Base-by-base conservation (phyloP, 805 yeast genomes). In the Starmerella etchellsii region DNA sequence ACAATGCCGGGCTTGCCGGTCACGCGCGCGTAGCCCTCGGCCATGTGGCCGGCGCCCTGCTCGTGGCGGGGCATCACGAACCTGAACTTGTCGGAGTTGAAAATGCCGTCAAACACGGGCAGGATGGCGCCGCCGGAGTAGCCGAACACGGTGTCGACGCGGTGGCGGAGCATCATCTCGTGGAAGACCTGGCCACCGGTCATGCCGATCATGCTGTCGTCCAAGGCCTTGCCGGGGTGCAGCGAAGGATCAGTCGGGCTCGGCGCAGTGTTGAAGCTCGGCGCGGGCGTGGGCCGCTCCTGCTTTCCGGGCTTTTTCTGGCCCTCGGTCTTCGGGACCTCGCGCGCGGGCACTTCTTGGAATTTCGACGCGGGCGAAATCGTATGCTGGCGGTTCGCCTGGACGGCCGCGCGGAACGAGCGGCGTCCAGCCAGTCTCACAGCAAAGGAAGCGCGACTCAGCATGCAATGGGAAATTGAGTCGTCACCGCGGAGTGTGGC, bases 41-140 rank as follows among this genome's bases (percentile, higher is more conserved):
- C 98, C 97, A 91, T 91, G 65, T 91, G 98, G 39, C 98, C 98
- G 15, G 97, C 98, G 61, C 98, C 98, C 66, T 91, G 98, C 64
- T 91, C 98, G 62, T 91, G 97, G 56, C 93, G 74, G 36, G 98
- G 98, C 49, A 91, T 68, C 42, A 91, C 82, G 59, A 91, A 91
- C 53, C 78, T 75, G 70, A 91, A 88, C 56, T 81, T 74, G 42
- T 78, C 76, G 18, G 95, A 81, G 67, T 88, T 81, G 69, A 80
- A 82, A 53, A 91, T 91, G 52, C 97, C 97, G 60, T 91, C 98
- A 59, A 81, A 91, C 21, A 91, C 98, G 13, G 98, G 97, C 55
- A 91, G 71, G 56, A 91, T 91, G 52, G 98, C 98, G 61, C 98
- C 98, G 57, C 98, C 98, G 41, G 98, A 94, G 67, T 91, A 91